Evolutionary conservation across 192 early-diverging fungal genomes (phyloP), one percentile per base, ranked within the genome.

Genomic region (Linnemannia schmuckeri): DNA sequence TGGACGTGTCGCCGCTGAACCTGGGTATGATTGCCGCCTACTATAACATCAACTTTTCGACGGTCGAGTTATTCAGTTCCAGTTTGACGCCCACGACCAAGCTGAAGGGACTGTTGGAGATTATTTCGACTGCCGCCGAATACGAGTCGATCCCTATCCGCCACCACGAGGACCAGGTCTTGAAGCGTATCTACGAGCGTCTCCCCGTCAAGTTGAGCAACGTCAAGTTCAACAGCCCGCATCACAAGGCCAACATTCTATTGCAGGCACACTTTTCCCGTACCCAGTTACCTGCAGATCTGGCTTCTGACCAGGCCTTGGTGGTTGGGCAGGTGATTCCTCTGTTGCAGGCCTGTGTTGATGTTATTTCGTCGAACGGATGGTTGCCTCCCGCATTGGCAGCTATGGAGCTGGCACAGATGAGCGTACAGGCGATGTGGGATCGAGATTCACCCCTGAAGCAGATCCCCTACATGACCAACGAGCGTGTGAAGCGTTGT

Each of bases 1-100:
- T 94, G 84, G 95, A 97, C 70, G 90, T 97, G 9, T 85, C 90
- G 30, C 94, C 98, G 30, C 91, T 97, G 40, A 99, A 99, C 88
- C 87, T 99, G 88, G 98, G 98, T 72, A 98, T 98, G 96, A 98
- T 99, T 89, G 95, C 99, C 0, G 96, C 98, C 8, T 99, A 97
- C 90, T 99, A 99, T 89, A 96, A 98, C 90, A 96, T 99, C 88
- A 95, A 95, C 85, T 98, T 98, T 83, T 89, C 94, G 41, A 99
- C 98, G 0, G 95, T 99, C 33, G 97, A 99, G 81, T 94, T 96
- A 90, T 98, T 99, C 88, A 94, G 95, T 57, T 91, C 97, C 84
- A 97, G 96, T 74, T 90, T 99, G 75, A 95, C 93, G 33, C 91
- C 92, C 17, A 95, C 94, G 41, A 99, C 98, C 37, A 98, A 97